Conservation (phyloP, 192 early-diverging fungal species). For the Gaertneriomyces semiglobifer region DNA sequence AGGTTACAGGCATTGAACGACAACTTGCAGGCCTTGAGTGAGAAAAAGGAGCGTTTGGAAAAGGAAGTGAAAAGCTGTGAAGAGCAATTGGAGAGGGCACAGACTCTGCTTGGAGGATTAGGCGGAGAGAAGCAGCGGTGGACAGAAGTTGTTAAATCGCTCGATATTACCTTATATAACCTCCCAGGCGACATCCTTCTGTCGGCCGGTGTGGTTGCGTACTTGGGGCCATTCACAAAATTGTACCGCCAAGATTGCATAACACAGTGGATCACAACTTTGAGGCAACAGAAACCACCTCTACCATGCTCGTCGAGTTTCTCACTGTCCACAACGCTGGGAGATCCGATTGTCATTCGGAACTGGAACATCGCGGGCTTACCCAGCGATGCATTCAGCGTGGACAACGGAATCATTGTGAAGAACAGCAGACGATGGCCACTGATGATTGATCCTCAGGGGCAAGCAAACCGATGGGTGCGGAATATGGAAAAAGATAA, state of each 20-base stretch:
- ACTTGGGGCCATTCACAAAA: conserved; percentile 63
- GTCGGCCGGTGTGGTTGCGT: conserved; percentile 61
- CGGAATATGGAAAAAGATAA: conserved; percentile 67
- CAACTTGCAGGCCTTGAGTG: conserved; percentile 46
- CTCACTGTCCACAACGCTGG: conserved; percentile 53
- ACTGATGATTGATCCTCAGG: conserved; percentile 66
- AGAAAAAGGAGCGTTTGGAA: conserved; percentile 54
- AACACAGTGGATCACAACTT: conserved; percentile 38
- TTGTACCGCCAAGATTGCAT: conserved; percentile 49
- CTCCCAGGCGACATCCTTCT: conserved; percentile 58
- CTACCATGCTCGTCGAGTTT: conserved; percentile 58
- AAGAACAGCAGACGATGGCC: conserved; percentile 58
- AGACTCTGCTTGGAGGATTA: conserved; percentile 55
- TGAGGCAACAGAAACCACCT: conserved; percentile 26
- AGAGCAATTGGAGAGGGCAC: conserved; percentile 58
- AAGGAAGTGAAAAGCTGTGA: conserved; percentile 59
- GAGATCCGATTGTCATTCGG: conserved; percentile 59
- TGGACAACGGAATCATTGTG: conserved; percentile 66
- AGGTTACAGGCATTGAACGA: conserved; percentile 53
- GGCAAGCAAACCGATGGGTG: conserved; percentile 64
- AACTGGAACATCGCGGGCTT: conserved; percentile 63
- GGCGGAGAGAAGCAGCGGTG: conserved; percentile 63
- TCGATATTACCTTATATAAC: conserved; percentile 51
- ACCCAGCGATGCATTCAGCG: conserved; percentile 57
- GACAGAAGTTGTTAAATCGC: conserved; percentile 51